Base-by-base conservation (phyloP, 2,329 filamentous ascomycete species). In the Dothideomycetes sp. region DNA sequence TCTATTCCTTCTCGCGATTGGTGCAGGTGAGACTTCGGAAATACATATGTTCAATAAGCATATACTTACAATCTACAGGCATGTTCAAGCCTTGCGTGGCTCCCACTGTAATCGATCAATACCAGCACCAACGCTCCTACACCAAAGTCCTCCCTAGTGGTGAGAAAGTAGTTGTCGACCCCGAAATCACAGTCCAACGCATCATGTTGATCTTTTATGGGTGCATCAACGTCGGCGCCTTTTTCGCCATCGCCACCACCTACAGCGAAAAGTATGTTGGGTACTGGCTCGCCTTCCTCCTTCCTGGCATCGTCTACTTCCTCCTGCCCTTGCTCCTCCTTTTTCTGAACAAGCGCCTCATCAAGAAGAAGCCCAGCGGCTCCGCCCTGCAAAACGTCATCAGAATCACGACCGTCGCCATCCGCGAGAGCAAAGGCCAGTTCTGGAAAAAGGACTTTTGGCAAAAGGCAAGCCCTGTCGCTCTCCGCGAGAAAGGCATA, bases 41-140 rank as follows among this genome's bases (percentile, higher is more conserved):
- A 75, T 1, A 19, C 5, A 19, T 31, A n/a, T 17, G 14, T 8
- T 19, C 35, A 10, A 31, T n/a, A 27, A 14, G 5, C 3, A 14
- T 16, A 18, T 40, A n/a, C 41, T 64, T 83, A 7, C 77, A 72
- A 0, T 63, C 72, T 40, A 66, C 82, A 49, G 75, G 71, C 4
- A 83, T 76, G 2, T 75, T 75, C 73, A 88, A 88, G 66, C 75
- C 81, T 47, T 88, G 87, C 53, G 79, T 88, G 33, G 61, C 60
- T 5, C 66, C 66, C 1, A 50, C 64, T 14, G 59, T 69, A 16
- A 61, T 65, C 8, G 66, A 70, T 44, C 66, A 69, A 48, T 62
- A 64, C 32, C 52, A 49, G 5, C 53, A 57, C 16, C 62, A 59
- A 19, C 60, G 55, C 22, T 54, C 61, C 0, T 61, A 60, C 40